These are phyloP conservation scores for Coprinopsis cinerea DNA, from an alignment of 768 basidiomycete genomes.

Conservation along the genomic window DNA sequence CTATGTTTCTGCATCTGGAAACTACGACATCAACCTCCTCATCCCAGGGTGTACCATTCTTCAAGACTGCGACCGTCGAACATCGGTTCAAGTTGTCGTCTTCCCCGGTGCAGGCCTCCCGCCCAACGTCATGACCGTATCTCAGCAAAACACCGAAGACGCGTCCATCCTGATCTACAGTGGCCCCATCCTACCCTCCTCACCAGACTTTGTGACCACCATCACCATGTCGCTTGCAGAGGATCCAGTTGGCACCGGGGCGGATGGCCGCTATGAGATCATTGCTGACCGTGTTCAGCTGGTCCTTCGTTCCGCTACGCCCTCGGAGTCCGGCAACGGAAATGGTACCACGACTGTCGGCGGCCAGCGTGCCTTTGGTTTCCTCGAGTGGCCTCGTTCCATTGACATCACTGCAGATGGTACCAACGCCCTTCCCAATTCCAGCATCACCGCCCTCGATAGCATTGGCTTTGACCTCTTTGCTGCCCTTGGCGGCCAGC, in stretches of 20 bases:
- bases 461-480: conserved; percentile 55
- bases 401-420: conserved; percentile 43
- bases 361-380: conserved; percentile 61
- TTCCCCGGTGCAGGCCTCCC: conserved; percentile 66
- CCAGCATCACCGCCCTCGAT: conserved; percentile 66
- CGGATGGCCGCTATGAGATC: conserved; percentile 61
- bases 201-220: conserved; percentile 64
- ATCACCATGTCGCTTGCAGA: conserved; percentile 71
- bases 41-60: conserved; percentile 83
- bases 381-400: conserved; percentile 81
- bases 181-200: conserved; percentile 76
- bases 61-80: conserved; percentile 75
- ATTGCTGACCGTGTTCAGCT: conserved; percentile 87
- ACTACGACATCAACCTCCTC: conserved; percentile 78
- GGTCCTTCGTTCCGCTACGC: conserved; percentile 57
- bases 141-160: conserved; percentile 68
- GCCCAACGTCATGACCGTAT: conserved; percentile 64
- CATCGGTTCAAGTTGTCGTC: conserved; percentile 76
- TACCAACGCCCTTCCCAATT: conserved; percentile 56
- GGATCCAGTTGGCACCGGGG: conserved; percentile 54
- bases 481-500: conserved; percentile 48
- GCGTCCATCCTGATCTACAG: conserved; percentile 60
- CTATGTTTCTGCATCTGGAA: conserved; percentile 84
- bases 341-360: conserved; percentile 26
- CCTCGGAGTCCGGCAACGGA: conserved; percentile 27